Evolutionary conservation across 805 yeast genomes (phyloP).

Genomic region (Metahyphopichia silvanorum): DNA sequence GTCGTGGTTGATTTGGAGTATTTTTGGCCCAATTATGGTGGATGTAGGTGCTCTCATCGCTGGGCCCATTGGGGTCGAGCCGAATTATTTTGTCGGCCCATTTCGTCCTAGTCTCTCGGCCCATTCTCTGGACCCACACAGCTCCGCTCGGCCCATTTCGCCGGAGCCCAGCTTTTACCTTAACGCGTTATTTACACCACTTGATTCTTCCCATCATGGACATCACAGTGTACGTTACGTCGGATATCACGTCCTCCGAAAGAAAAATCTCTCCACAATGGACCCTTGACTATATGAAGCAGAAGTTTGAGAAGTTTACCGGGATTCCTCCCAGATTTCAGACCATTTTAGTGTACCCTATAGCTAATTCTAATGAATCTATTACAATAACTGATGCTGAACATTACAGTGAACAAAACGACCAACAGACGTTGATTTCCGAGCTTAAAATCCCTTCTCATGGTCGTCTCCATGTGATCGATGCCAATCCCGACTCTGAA

Average conservation of each 20-base stretch:
- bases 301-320: slow-evolving; percentile 62
- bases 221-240: slow-evolving; percentile 56
- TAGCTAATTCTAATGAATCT: slow-evolving; percentile 34
- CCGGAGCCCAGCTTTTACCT: neutral
- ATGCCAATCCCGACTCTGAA: slow-evolving; percentile 51
- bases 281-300: slow-evolving; percentile 51
- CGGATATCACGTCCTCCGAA: slow-evolving; percentile 67
- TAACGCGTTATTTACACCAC: neutral
- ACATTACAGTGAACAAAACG: slow-evolving; percentile 10
- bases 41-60: too few species aligned
- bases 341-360: slow-evolving; percentile 43
- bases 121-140: too few species aligned
- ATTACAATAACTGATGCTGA: slow-evolving; percentile 17
- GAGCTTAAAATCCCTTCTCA: slow-evolving; percentile 30
- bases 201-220: slow-evolving; percentile 25
- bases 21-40: too few species aligned
- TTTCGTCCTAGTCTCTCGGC: too few species aligned
- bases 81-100: too few species aligned
- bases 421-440: slow-evolving; percentile 13
- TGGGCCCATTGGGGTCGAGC: too few species aligned
- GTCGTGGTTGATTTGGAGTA: too few species aligned
- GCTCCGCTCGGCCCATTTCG: neutral
- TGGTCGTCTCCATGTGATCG: slow-evolving; percentile 57
- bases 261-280: slow-evolving; percentile 62
- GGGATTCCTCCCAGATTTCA: slow-evolving; percentile 68